phyloP scores from a whole-genome alignment of 2,329 filamentous ascomycete genomes.

The Phaeosphaeriaceae sp. region DNA sequence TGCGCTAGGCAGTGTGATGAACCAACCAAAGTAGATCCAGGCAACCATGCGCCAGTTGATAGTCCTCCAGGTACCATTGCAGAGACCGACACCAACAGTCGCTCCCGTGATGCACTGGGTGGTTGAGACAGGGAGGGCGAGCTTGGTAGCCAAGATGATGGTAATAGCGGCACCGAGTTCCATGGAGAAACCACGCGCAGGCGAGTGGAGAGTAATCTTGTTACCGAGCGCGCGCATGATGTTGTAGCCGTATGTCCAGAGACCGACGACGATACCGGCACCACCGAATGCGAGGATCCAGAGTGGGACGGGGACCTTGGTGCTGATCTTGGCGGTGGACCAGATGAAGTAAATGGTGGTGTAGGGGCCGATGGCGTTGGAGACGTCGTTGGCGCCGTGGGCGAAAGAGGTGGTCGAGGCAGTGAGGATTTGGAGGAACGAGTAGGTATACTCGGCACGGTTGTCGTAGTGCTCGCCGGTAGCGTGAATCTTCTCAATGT shows the following conservation, averaged over 20 bases:
- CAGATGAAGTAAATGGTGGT: conserved; percentile 70
- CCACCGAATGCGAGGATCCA: conserved; percentile 65
- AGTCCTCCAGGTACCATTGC: conserved; percentile 44
- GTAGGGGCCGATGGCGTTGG: conserved; percentile 63
- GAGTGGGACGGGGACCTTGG: conserved; percentile 61
- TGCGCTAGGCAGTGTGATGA: conserved; percentile 53
- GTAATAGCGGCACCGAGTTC: conserved; percentile 61
- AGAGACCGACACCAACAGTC: conserved; percentile 42
- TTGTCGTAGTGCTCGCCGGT: conserved; percentile 68
- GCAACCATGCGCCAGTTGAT: conserved; percentile 54
- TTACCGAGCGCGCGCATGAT: conserved; percentile 71
- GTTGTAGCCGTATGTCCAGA: conserved; percentile 70
- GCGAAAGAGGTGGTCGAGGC: conserved; percentile 76
- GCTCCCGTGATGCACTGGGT: conserved; percentile 61
- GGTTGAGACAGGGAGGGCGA: conserved; percentile 62
- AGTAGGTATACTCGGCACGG: conserved; percentile 59
- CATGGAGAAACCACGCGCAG: conserved; percentile 59
- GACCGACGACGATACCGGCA: conserved; percentile 61
- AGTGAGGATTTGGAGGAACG: conserved; percentile 53
- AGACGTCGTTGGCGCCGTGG: conserved; percentile 73
- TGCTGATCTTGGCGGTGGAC: conserved; percentile 53
- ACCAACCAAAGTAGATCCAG: conserved; percentile 55
- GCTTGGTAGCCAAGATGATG: conserved; percentile 68
- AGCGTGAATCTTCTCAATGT: conserved; percentile 64
- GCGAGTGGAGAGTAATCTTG: conserved; percentile 68